Percentiles rank a stretch among this genome's conserved stretches.
phyloP scores from a whole-genome alignment of 768 basidiomycete species.

The Russula ochroleuca region DNA sequence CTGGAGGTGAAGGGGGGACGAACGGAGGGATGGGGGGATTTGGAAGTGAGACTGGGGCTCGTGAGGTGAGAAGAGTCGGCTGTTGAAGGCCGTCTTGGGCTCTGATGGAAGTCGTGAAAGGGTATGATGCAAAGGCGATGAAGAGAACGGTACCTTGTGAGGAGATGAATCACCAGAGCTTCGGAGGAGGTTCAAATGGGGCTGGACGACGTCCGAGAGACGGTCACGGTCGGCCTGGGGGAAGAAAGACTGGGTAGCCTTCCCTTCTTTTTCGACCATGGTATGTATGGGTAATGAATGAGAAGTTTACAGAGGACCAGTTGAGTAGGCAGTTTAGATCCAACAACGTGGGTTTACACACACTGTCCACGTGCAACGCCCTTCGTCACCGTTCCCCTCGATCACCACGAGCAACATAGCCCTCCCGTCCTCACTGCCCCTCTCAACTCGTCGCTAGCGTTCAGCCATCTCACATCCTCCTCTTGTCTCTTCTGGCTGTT shows the following conservation, averaged over 20 bases:
- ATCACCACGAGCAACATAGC: conserved; percentile 22
- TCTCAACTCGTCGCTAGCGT: conserved; percentile 36
- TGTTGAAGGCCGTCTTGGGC: conserved; percentile 77
- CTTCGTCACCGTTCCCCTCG: conserved; percentile 8
- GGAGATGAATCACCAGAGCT: conserved; percentile 28
- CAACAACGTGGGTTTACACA: conserved; percentile 17
- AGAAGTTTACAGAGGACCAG: conserved; percentile 11
- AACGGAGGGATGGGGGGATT: conserved; percentile 28
- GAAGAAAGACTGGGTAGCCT: conserved; percentile 22
- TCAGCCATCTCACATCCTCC: conserved; percentile 44
- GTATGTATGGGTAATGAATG: conserved; percentile 18
- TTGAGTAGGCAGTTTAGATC: conserved; percentile 3
- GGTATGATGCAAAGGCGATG: conserved; percentile 46
- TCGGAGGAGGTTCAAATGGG: conserved; percentile 26
- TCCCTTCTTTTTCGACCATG: conserved; percentile 28
- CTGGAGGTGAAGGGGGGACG: conserved; percentile 22
- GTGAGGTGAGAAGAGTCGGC: conserved; percentile 75
- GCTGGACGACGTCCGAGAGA: conserved; percentile 24
- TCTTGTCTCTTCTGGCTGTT: conserved; percentile 60
- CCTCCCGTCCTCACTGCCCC: conserved; percentile 26
- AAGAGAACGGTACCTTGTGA: conserved; percentile 33
- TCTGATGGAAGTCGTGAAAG: conserved; percentile 73
- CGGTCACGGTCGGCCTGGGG: conserved; percentile 25
- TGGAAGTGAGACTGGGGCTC: conserved; percentile 32
- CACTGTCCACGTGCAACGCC: conserved; percentile 21